Base-by-base conservation (phyloP, 257 asterid species). In the Nyctanthes arbortristis region DNA sequence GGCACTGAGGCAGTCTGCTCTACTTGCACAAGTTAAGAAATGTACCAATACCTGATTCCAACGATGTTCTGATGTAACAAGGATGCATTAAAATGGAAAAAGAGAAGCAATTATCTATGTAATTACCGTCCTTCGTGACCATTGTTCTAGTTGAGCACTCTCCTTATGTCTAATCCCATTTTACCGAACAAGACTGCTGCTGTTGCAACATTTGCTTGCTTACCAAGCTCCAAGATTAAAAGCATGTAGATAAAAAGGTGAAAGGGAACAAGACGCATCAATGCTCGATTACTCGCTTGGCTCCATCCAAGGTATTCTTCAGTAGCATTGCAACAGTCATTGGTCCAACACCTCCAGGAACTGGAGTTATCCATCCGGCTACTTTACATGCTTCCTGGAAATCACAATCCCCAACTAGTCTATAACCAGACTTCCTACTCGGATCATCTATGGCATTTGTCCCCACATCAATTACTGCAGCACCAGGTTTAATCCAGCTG, bases 341-440 rank as follows among this genome's bases (percentile, higher is more conserved):
- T 4, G 99, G 99, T 68, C 99, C 99, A 28, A 91, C 97, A 2
- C 97, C 97, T 61, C 97, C 99, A 0, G 99, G 96, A 78, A 93
- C 99, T 1, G 97, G 99, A 68, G 97, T 93, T 64, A 93, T 80
- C 66, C 86, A 91, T 65, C 96, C 96, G 14, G 99, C 97, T 20
- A 87, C 89, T 63, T 82, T 79, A 66, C 93, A 80, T 30, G 95
- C 99, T 85, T 89, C 96, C 0, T 88, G 72, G 67, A 73, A 93
- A 75, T 91, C 93, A 61, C 91, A 96, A 63, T 93, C 99, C 70
- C 99, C 99, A 20, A 93, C 99, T 1, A 93, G 95, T 80, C 96
- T 82, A 37, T 93, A 93, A 39, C 99, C 96, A 24, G 96, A 73
- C 66, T 89, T 93, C 82, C 75, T 93, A 28, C 80, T 84, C 5